Conservation (phyloP, 345 rosid species). For the Rhodomyrtus tomentosa region DNA sequence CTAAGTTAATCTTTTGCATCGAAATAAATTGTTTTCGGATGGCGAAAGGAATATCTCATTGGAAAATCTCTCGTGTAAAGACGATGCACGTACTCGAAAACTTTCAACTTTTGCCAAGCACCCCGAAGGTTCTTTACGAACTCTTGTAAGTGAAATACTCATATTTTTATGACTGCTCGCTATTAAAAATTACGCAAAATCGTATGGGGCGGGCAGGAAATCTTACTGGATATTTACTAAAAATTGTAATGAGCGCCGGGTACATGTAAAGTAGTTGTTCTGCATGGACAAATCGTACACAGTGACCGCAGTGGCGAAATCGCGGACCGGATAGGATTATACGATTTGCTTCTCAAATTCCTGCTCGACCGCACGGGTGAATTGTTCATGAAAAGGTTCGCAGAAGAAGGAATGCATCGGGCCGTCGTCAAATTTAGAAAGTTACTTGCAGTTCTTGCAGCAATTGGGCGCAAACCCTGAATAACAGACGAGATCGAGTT, state of each 20-base stretch:
- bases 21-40: neutral
- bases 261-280: neutral
- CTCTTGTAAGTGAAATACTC: neutral
- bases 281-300: neutral
- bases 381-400: neutral
- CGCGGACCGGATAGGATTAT: neutral
- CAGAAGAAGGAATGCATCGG: no score
- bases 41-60: neutral
- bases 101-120: neutral
- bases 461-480: neutral
- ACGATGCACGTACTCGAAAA: no score
- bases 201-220: neutral
- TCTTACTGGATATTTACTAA: neutral
- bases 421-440: no score
- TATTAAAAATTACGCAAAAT: neutral
- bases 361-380: neutral
- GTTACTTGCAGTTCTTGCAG: neutral
- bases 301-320: neutral
- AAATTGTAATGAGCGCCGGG: neutral
- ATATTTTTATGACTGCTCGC: neutral
- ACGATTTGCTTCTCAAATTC: neutral
- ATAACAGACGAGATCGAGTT: neutral
- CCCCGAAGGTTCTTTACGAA: neutral
- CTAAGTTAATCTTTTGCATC: neutral
- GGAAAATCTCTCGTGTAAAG: neutral